Evolutionary conservation across 2,329 filamentous ascomycete species (phyloP).

Genomic region (Coniochaeta hoffmannii): DNA sequence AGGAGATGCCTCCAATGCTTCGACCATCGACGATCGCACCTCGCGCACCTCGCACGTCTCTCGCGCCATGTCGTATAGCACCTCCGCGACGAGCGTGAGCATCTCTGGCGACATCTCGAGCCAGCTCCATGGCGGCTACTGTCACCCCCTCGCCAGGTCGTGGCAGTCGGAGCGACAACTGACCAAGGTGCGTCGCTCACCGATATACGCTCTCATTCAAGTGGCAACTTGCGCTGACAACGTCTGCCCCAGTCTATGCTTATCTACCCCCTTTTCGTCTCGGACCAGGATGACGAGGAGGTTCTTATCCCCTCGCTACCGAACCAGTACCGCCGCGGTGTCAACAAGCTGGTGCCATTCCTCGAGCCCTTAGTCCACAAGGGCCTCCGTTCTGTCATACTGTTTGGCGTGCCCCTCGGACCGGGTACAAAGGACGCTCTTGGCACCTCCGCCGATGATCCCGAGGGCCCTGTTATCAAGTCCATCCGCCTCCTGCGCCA

Average conservation of each 20-base stretch:
- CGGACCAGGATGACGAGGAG: slow-evolving; percentile 90
- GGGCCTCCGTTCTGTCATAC: slow-evolving; percentile 84
- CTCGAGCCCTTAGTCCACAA: slow-evolving; percentile 82
- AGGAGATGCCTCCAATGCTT: slow-evolving; percentile 33
- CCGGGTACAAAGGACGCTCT: slow-evolving; percentile 81
- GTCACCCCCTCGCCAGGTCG: slow-evolving; percentile 67
- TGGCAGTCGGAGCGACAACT: slow-evolving; percentile 83
- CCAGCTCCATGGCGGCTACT: slow-evolving; percentile 77
- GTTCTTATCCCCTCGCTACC: slow-evolving; percentile 84
- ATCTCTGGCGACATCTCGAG: slow-evolving; percentile 71
- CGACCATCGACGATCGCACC: slow-evolving; percentile 49
- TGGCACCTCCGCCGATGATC: slow-evolving; percentile 88
- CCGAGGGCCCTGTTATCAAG: slow-evolving; percentile 83
- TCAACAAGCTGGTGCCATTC: slow-evolving; percentile 80
- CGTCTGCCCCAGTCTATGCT: slow-evolving; percentile 71
- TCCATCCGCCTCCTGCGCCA: slow-evolving; percentile 77
- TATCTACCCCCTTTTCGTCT: slow-evolving; percentile 95
- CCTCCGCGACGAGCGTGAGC: slow-evolving; percentile 60
- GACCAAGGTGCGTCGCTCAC: slow-evolving; percentile 58
- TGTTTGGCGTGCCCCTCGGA: slow-evolving; percentile 87
- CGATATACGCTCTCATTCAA: slow-evolving; percentile 7
- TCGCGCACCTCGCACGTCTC: slow-evolving; percentile 56
- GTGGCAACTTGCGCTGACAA: not conserved
- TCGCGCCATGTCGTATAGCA: slow-evolving; percentile 60
- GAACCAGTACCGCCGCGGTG: slow-evolving; percentile 78